A percentile compares a stretch with the other conserved stretches of the same genome.
phyloP scores from a whole-genome alignment of 768 basidiomycete genomes.

The Trametes cinnabarina region DNA sequence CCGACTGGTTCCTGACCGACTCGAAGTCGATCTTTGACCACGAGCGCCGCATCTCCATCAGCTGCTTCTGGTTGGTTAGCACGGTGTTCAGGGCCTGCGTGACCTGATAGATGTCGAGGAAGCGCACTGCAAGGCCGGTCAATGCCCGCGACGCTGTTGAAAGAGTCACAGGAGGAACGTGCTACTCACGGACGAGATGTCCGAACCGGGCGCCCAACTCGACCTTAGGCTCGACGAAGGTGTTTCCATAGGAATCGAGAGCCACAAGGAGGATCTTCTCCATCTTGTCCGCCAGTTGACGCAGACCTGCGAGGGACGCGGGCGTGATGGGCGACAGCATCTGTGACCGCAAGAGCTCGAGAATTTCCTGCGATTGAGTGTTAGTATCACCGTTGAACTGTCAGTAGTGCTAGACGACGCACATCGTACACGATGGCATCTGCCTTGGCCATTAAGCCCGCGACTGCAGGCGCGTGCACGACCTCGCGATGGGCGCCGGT shows the following conservation, averaged over 20 bases:
- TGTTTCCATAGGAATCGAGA: constrained; percentile 79
- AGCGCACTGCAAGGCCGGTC: constrained; percentile 58
- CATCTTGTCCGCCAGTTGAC: constrained; percentile 87
- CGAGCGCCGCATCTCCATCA: constrained; percentile 81
- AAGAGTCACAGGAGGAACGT: not conserved
- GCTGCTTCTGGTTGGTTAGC: constrained; percentile 81
- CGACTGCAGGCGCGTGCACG: constrained; percentile 85
- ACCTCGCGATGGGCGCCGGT: constrained; percentile 79
- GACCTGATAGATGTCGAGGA: constrained; percentile 89
- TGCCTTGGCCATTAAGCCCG: constrained; percentile 84
- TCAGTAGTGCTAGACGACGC: constrained; percentile 34
- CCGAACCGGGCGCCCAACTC: constrained; percentile 89
- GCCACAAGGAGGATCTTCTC: constrained; percentile 84
- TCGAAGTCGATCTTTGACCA: constrained; percentile 91
- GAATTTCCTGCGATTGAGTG: constrained; percentile 64
- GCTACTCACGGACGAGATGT: constrained; percentile 77
- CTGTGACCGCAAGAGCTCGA: constrained; percentile 81
- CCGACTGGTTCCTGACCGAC: constrained; percentile 89
- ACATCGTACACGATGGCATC: constrained; percentile 92
- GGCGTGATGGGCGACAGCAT: constrained; percentile 77
- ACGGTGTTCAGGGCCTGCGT: constrained; percentile 89
- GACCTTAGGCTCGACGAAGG: constrained; percentile 89
- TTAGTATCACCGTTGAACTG: constrained; percentile 5
- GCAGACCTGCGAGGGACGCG: constrained; percentile 64
- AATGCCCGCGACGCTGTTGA: constrained; percentile 11